Conservation (phyloP, 2,329 filamentous ascomycete species). For the Diaporthe destruens region DNA sequence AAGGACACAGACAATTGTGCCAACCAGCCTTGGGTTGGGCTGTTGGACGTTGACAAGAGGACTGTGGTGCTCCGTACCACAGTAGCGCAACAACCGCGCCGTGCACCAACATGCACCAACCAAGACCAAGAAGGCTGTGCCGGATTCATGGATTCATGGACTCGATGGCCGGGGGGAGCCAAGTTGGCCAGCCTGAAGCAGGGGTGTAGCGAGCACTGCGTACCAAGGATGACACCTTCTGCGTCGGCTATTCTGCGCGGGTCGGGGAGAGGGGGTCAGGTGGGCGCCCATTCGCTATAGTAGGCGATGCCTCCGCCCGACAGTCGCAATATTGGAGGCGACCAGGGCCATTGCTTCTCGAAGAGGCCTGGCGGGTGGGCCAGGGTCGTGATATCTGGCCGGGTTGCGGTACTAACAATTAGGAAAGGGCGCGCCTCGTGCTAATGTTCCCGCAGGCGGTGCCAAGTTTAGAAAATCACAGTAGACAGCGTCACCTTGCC, state of each 20-base stretch:
- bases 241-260: conserved; percentile 18
- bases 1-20: neutral
- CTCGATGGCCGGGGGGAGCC: too few relatives aligned
- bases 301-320: conserved; percentile 31
- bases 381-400: conserved; percentile 23
- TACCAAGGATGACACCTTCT: conserved; percentile 26
- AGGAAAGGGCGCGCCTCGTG: conserved; percentile 23
- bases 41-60: neutral
- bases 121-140: too few relatives aligned
- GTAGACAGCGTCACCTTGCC: conserved; percentile 16
- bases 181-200: conserved; percentile 1
- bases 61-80: too few relatives aligned
- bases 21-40: conserved; percentile 5
- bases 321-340: conserved; percentile 36
- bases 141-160: too few relatives aligned
- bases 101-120: too few relatives aligned
- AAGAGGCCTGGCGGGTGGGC: conserved; percentile 30
- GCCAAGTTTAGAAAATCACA: conserved; percentile 32
- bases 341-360: conserved; percentile 22
- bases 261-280: conserved; percentile 11
- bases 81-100: conserved; percentile 31
- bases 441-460: neutral
- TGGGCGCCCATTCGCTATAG: conserved; percentile 20
- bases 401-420: conserved; percentile 20
- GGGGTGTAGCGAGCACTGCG: too few relatives aligned